phyloP scores from a whole-genome alignment of 345 rosid genomes.

The Heritiera littoralis region DNA sequence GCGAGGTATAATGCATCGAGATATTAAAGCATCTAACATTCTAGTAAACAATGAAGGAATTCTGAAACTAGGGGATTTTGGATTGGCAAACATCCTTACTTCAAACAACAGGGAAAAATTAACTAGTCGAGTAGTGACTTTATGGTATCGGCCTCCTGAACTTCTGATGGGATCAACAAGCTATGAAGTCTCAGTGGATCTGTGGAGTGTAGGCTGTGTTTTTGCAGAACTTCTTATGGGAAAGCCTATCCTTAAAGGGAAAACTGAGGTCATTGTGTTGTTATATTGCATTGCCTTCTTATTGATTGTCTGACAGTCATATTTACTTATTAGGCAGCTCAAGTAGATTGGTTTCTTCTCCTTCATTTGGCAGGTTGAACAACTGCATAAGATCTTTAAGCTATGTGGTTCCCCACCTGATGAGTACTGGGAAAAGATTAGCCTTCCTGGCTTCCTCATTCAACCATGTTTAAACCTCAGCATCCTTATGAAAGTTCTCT shows the following conservation, averaged over 20 bases:
- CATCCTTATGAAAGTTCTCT: conserved; percentile 55
- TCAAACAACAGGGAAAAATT: conserved; percentile 48
- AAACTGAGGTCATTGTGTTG: conserved; percentile 60
- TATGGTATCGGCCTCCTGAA: conserved; percentile 89
- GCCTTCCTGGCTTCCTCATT: conserved; percentile 62
- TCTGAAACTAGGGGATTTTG: conserved; percentile 73
- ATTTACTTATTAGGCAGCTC: not conserved
- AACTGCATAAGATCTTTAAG: conserved; percentile 72
- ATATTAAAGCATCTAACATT: conserved; percentile 70
- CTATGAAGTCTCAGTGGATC: conserved; percentile 65
- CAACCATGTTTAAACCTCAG: conserved; percentile 65
- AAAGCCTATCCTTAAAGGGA: conserved; percentile 71
- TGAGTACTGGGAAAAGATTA: conserved; percentile 59
- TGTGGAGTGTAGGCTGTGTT: conserved; percentile 86
- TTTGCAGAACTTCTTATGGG: conserved; percentile 65
- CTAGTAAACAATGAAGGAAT: conserved; percentile 68
- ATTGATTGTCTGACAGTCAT: too few relatives aligned
- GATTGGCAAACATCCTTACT: conserved; percentile 61
- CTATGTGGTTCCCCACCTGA: conserved; percentile 78
- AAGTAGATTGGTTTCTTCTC: conserved; percentile 5
- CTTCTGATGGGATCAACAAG: conserved; percentile 80
- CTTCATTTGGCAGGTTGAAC: conserved; percentile 57
- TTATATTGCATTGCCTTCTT: not conserved
- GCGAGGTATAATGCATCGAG: conserved; percentile 73
- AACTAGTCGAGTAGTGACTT: conserved; percentile 79